A percentile compares a stretch with the other conserved stretches of the same genome.
Conservation (phyloP, 352 stramenopile species). For the Pythium myriotylum region DNA sequence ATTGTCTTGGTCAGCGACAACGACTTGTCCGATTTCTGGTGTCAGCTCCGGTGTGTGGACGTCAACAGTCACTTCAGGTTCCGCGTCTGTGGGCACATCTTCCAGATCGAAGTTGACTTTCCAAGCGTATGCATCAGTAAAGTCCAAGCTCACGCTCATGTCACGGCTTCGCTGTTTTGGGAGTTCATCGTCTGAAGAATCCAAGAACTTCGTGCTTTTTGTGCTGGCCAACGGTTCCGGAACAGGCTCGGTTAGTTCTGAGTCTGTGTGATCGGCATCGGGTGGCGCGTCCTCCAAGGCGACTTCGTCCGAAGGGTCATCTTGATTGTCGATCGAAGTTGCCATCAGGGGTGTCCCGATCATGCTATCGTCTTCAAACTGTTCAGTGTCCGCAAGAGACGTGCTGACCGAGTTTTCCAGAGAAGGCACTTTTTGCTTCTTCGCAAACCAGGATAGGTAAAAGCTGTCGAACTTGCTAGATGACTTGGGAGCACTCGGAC, state of each 20-base stretch:
- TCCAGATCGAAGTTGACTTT: slow-evolving; percentile 77
- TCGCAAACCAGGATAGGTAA: slow-evolving; percentile 75
- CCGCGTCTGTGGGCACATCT: slow-evolving; percentile 59
- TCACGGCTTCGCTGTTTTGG: slow-evolving; percentile 43
- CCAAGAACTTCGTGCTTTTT: neutral
- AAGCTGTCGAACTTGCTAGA: slow-evolving; percentile 67
- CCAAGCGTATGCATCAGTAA: slow-evolving; percentile 69
- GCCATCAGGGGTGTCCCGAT: slow-evolving; percentile 14
- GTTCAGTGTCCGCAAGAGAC: slow-evolving; percentile 4
- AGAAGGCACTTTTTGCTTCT: slow-evolving; percentile 36
- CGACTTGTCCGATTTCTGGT: slow-evolving; percentile 14
- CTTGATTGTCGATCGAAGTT: neutral
- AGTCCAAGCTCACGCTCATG: slow-evolving; percentile 73
- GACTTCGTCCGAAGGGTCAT: neutral
- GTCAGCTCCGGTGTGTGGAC: slow-evolving; percentile 16
- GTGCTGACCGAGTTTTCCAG: neutral
- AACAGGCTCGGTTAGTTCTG: slow-evolving; percentile 11
- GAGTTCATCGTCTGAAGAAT: slow-evolving; percentile 38
- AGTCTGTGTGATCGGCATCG: slow-evolving; percentile 4
- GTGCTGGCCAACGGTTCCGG: slow-evolving; percentile 13
- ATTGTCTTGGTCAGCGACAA: slow-evolving; percentile 10
- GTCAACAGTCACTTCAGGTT: slow-evolving; percentile 34
- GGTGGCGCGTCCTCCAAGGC: neutral
- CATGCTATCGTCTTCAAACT: slow-evolving; percentile 4
- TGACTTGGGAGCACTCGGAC: slow-evolving; percentile 44